A percentile compares a stretch with the other conserved stretches of the same genome.
Conservation (phyloP, 2,329 filamentous ascomycete genomes). For the Alternaria gansuensis region DNA sequence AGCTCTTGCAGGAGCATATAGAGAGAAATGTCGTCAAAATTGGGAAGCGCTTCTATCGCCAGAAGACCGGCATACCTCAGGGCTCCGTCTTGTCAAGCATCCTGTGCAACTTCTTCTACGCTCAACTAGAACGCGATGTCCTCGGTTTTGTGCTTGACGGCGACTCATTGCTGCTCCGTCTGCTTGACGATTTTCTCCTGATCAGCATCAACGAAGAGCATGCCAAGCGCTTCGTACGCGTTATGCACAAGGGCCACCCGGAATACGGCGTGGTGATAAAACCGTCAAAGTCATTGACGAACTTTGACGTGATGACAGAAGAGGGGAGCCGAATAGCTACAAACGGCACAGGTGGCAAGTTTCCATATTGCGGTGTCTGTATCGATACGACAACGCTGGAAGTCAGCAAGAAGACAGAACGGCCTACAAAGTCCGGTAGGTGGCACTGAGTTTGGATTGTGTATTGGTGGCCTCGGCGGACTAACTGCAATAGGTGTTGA, state of each 20-base stretch:
- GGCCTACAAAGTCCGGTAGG: slow-evolving; percentile 61
- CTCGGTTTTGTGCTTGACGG: slow-evolving; percentile 71
- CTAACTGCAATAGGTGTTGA: slow-evolving; percentile 60
- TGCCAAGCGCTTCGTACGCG: slow-evolving; percentile 75
- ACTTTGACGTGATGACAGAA: slow-evolving; percentile 76
- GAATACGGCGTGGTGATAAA: slow-evolving; percentile 84
- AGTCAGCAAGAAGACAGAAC: slow-evolving; percentile 73
- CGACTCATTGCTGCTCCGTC: slow-evolving; percentile 74
- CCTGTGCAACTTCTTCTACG: slow-evolving; percentile 96
- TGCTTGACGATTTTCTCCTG: slow-evolving; percentile 93
- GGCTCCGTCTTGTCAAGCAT: slow-evolving; percentile 87
- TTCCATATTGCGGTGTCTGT: slow-evolving; percentile 87
- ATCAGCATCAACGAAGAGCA: slow-evolving; percentile 75
- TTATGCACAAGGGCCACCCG: slow-evolving; percentile 81
- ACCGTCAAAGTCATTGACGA: slow-evolving; percentile 79
- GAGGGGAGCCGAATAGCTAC: slow-evolving; percentile 48
- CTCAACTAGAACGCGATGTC: slow-evolving; percentile 76
- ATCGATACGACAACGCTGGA: slow-evolving; percentile 80
- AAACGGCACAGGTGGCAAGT: slow-evolving; percentile 60
- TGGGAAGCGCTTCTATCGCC: slow-evolving; percentile 86
- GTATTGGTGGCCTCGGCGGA: not conserved
- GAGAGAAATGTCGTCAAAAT: slow-evolving; percentile 85
- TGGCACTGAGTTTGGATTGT: slow-evolving; percentile 1
- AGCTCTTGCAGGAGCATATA: slow-evolving; percentile 82
- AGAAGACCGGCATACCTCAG: slow-evolving; percentile 90